Percentiles rank a stretch among this genome's conserved stretches.
These are phyloP conservation scores for Penicillium angulare DNA, from an alignment of 495 filamentous ascomycete genomes.

Conservation along the genomic window DNA sequence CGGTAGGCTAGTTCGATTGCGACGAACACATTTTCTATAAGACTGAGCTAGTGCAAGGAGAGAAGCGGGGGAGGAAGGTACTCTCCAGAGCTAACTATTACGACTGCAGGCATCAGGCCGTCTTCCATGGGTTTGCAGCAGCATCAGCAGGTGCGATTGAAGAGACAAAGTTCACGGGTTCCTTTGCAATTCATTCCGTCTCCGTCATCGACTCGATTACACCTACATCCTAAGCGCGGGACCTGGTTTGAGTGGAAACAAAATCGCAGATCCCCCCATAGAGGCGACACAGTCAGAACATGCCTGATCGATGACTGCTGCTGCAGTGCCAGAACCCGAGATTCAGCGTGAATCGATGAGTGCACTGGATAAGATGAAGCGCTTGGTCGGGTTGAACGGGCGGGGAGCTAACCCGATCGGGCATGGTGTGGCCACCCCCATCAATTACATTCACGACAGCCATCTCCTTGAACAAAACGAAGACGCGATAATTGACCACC, in stretches of 20 bases:
- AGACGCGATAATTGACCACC: constrained; percentile 6
- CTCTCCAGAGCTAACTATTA: constrained; percentile 4
- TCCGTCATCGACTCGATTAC: constrained; percentile 30
- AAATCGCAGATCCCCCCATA: neutral
- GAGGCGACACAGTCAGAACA: neutral
- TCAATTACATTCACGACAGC: constrained; percentile 5
- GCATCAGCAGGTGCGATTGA: constrained; percentile 10
- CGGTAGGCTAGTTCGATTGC: neutral
- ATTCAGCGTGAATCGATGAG: constrained; percentile 10
- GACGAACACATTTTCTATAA: neutral
- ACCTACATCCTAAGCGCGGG: constrained; percentile 11
- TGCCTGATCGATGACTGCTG: neutral
- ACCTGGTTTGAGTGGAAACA: neutral
- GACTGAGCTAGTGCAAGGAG: neutral
- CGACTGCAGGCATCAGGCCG: neutral
- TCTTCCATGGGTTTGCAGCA: neutral
- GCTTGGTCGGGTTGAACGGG: constrained; percentile 18
- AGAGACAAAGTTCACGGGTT: constrained; percentile 10
- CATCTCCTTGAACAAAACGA: constrained; percentile 5
- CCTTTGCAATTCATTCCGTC: constrained; percentile 7
- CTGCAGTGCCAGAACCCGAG: neutral
- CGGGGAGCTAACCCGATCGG: constrained; percentile 17
- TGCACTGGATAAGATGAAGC: constrained; percentile 20
- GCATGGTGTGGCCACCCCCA: constrained; percentile 8
- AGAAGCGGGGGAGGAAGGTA: neutral